Percentiles rank a stretch among this genome's conserved stretches.
Conservation (phyloP, 1,284 basidiomycete species). For the Moniliophthora roreri region DNA sequence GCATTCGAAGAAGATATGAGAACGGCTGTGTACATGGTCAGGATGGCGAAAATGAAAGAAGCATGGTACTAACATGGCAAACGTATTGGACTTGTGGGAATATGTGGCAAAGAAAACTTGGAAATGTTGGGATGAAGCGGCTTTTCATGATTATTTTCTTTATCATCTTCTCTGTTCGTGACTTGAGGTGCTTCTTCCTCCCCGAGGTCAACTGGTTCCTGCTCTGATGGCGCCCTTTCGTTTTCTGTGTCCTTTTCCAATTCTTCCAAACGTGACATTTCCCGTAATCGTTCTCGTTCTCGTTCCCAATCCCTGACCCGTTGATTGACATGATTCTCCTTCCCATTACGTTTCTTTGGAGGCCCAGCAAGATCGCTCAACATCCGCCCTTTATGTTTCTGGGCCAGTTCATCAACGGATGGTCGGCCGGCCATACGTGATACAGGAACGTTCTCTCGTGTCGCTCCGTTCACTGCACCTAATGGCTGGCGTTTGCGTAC, state of each 20-base stretch:
- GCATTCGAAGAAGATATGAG: neutral
- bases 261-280: constrained; percentile 53
- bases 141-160: neutral
- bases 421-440: constrained; percentile 5
- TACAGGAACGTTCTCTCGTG: constrained; percentile 19
- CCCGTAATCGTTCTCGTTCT: constrained; percentile 52
- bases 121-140: neutral
- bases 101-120: neutral
- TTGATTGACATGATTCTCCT: constrained; percentile 44
- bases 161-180: constrained; percentile 1
- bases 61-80: neutral
- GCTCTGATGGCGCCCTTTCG: constrained; percentile 17
- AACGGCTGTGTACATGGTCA: neutral
- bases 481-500: constrained; percentile 18
- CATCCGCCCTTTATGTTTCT: constrained; percentile 14
- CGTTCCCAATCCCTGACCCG: constrained; percentile 59
- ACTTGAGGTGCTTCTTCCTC: neutral
- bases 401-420: constrained; percentile 9
- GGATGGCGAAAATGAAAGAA: neutral
- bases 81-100: constrained; percentile 4
- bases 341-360: constrained; percentile 25
- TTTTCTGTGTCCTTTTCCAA: constrained; percentile 46
- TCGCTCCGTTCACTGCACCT: constrained; percentile 12
- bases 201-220: constrained; percentile 7
- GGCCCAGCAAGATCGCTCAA: constrained; percentile 15